Conservation (phyloP, 148 eudicot species). For the Spergularia bocconei region DNA sequence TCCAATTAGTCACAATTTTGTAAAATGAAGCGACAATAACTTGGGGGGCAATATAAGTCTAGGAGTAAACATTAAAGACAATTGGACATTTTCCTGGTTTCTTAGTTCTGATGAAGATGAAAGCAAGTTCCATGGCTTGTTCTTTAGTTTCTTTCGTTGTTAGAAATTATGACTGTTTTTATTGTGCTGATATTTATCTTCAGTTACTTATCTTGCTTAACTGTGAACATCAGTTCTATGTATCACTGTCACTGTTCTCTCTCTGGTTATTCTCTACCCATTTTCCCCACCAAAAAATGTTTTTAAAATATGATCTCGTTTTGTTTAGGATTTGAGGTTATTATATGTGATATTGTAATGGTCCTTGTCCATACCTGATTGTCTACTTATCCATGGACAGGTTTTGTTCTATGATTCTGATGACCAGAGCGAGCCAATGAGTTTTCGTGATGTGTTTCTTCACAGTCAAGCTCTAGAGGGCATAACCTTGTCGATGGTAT, state of each 20-base stretch:
- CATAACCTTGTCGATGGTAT: constrained; percentile 85
- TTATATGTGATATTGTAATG: not conserved
- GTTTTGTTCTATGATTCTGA: constrained; percentile 86
- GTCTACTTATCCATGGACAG: constrained; percentile 51
- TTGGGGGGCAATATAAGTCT: not conserved
- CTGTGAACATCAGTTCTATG: not conserved
- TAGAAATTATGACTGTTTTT: not conserved
- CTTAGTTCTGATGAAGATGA: constrained; percentile 3
- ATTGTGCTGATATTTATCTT: not conserved
- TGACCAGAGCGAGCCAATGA: constrained; percentile 80
- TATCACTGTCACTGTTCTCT: not conserved
- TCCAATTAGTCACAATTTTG: not conserved
- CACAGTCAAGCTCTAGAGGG: constrained; percentile 99
- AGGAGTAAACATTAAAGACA: not conserved
- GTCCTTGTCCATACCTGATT: constrained; percentile 5
- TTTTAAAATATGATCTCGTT: not conserved
- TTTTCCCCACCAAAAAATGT: too few species aligned
- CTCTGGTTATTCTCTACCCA: not conserved
- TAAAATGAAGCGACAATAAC: not conserved
- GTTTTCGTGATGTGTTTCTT: constrained; percentile 83
- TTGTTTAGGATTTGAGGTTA: not conserved
- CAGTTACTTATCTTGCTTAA: not conserved
- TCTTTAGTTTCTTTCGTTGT: not conserved
- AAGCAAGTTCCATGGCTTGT: not conserved
- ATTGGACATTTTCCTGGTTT: not conserved